These are phyloP conservation scores for Naumovozyma castellii DNA, from an alignment of 805 yeast species.

Conservation along the genomic window DNA sequence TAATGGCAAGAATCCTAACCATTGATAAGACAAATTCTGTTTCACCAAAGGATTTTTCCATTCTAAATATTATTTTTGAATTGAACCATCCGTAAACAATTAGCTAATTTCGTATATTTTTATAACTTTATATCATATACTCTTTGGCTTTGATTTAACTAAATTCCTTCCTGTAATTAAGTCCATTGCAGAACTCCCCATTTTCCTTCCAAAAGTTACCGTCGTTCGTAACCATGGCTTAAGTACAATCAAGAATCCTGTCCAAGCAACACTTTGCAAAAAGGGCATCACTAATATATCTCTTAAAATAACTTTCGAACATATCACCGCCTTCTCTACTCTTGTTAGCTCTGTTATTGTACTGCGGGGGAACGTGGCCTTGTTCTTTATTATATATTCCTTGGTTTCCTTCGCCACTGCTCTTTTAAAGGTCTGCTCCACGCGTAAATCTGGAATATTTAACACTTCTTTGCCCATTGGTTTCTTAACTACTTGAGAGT, in stretches of 20 bases:
- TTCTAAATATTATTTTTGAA: no score
- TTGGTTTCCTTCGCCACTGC: slow-evolving; percentile 2
- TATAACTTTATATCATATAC: not conserved
- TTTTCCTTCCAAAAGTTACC: not conserved
- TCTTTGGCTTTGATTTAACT: not conserved
- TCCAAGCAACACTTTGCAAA: slow-evolving; percentile 42
- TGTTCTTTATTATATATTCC: not conserved
- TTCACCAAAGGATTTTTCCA: no score
- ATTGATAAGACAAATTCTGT: slow-evolving; percentile 40
- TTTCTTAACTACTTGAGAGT: no score
- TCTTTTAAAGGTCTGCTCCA: slow-evolving; percentile 2
- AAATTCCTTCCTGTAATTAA: not conserved
- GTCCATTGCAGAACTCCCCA: not conserved
- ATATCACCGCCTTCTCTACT: slow-evolving; percentile 36
- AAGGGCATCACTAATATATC: slow-evolving; percentile 48
- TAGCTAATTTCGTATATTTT: no score
- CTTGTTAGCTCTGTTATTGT: slow-evolving; percentile 9
- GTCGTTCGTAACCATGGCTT: slow-evolving; percentile 24
- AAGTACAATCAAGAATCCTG: slow-evolving; percentile 32
- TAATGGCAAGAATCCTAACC: slow-evolving; percentile 37
- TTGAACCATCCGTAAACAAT: no score
- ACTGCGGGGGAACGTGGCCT: no score
- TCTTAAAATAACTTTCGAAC: slow-evolving; percentile 37
- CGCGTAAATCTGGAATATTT: not conserved
- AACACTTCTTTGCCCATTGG: no score